Evolutionary conservation across 345 rosid species (phyloP).

Genomic region (Heritiera littoralis): DNA sequence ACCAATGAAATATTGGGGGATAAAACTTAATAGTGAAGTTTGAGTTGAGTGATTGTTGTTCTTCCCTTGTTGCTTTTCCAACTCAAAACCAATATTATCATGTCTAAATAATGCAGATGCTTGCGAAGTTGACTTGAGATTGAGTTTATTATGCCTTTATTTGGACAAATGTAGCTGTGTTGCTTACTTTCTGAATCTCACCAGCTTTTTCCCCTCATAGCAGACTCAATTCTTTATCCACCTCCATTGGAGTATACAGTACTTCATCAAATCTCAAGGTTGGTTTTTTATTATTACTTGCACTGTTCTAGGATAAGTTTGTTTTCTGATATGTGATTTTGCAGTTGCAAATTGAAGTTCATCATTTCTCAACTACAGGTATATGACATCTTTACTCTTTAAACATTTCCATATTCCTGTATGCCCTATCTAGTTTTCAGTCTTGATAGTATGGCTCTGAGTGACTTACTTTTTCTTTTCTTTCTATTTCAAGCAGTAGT

Average conservation of each 20-base stretch:
- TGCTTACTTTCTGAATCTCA: slow-evolving; percentile 10
- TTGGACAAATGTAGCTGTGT: slow-evolving; percentile 8
- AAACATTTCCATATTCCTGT: neutral
- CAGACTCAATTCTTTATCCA: slow-evolving; percentile 52
- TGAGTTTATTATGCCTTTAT: slow-evolving; percentile 19
- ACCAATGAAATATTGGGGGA: neutral
- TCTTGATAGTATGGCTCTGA: neutral
- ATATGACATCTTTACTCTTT: slow-evolving; percentile 27
- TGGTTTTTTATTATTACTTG: slow-evolving; percentile 28
- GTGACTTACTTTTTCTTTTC: neutral
- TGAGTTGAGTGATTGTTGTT: neutral
- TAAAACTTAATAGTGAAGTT: slow-evolving; percentile 8
- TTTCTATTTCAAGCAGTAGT: neutral
- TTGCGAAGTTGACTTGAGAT: slow-evolving; percentile 2
- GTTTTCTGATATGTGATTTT: slow-evolving; percentile 36
- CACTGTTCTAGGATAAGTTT: slow-evolving; percentile 1
- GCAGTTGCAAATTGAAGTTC: slow-evolving; percentile 65
- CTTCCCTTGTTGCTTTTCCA: neutral
- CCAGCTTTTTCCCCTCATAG: neutral
- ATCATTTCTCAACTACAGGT: slow-evolving; percentile 80
- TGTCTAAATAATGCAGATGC: neutral
- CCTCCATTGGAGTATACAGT: slow-evolving; percentile 38
- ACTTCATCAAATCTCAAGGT: slow-evolving; percentile 53
- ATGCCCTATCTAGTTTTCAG: neutral
- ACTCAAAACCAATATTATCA: neutral